Base-by-base conservation (phyloP, 768 basidiomycete species). In the Calocybe cyanea region DNA sequence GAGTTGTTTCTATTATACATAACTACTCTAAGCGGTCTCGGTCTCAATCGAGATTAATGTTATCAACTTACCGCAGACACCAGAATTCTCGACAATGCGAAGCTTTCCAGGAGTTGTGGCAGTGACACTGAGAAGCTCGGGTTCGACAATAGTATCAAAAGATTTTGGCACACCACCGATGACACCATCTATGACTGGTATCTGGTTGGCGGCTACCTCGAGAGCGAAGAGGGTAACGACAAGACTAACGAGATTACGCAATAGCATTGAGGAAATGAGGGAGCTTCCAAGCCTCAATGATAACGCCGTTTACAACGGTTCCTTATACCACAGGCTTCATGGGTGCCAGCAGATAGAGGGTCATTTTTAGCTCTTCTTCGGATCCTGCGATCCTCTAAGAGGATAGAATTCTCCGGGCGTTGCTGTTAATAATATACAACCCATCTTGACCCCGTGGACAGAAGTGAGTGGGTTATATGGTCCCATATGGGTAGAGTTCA, bases 1-100 rank as follows among this genome's bases (percentile, higher is more conserved):
- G 69, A 0, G 80, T 81, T 0, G 78, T 82, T 63, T 83, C 82
- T 75, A 38, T 14, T 15, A 30, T 5, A 35, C 4, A 19, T 9
- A 32, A 28, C 34, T n/a, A 14, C 11, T 30, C 31, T 37, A 25
- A 36, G 17, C 18, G 13, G 15, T 6, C 6, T 11, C 10, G 2
- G 18, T 10, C 9, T 41, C 8, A n/a, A n/a, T n/a, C 8, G 34
- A 18, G 23, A 30, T 30, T 25, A 33, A 38, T 18, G 4, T 14
- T 3, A n/a, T 49, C 59, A 35, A 23, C n/a, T 49, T 51, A 78
- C 78, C 78, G 59, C 82, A 84, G 28, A 83, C 58, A 8, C 80
- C 78, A 5, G 80, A 80, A 52, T 83, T 83, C 53, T 83, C 76
- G 2, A 72, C 68, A 11, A 78, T 67, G 6, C 81, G 74, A 24